Conservation (phyloP, 805 yeast genomes). For the Phaffomyces opuntiae region DNA sequence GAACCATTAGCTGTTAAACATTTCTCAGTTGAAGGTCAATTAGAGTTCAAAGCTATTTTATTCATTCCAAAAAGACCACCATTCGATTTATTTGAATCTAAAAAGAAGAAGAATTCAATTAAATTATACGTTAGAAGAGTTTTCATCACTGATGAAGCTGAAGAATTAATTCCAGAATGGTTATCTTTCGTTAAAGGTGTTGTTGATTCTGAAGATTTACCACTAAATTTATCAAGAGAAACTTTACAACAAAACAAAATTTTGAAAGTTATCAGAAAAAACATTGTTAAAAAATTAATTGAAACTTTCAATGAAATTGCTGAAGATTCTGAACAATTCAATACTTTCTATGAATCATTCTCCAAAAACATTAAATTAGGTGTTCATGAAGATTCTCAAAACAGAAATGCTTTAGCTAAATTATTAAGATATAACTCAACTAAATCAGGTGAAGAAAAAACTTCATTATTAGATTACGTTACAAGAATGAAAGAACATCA, state of each 20-base stretch:
- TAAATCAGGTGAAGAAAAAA: conserved; percentile 87
- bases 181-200: conserved; percentile 96
- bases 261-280: conserved; percentile 98
- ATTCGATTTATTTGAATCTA: conserved; percentile 93
- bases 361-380: conserved; percentile 98
- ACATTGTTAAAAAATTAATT: conserved; percentile 95
- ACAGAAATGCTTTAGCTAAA: conserved; percentile 93
- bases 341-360: conserved; percentile 96
- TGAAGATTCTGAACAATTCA: conserved; percentile 97
- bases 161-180: conserved; percentile 99
- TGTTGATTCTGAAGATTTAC: conserved; percentile 99
- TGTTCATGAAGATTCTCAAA: conserved; percentile 97
- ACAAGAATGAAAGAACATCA: conserved; percentile 99
- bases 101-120: conserved; percentile 99
- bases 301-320: conserved; percentile 99
- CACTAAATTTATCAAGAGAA: conserved; percentile 99
- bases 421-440: conserved; percentile 96
- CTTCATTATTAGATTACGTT: conserved; percentile 94
- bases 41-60: conserved; percentile 96
- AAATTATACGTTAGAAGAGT: conserved; percentile 99
- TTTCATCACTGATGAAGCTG: conserved; percentile 99
- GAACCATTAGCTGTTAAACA: conserved; percentile 99
- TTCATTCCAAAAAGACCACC: conserved; percentile 99
- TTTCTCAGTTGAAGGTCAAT: conserved; percentile 99
- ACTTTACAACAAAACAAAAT: conserved; percentile 99